These are phyloP conservation scores for Bidens hawaiensis DNA, from an alignment of 140 eudicot species.

Conservation along the genomic window DNA sequence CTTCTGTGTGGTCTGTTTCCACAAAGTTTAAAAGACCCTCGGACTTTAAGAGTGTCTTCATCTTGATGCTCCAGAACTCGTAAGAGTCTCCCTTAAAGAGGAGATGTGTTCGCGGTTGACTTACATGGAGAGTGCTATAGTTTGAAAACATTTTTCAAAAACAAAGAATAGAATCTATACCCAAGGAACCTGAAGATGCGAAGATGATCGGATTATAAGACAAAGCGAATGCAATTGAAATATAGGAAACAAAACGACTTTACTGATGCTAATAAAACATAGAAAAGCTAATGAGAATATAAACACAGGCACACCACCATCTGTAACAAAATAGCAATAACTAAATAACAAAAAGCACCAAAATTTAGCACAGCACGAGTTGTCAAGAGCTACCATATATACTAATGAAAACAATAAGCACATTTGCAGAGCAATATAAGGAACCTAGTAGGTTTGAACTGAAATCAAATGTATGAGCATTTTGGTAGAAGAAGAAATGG, in stretches of 20 bases:
- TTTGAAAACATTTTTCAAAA: neutral
- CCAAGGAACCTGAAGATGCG: neutral
- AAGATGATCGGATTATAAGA: neutral
- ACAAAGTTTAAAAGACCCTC: neutral
- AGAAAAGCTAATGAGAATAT: too few relatives aligned
- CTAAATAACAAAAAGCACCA: too few relatives aligned
- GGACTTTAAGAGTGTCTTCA: neutral
- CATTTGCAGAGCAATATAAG: too few relatives aligned
- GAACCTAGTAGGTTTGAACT: too few relatives aligned
- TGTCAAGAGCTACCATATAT: too few relatives aligned
- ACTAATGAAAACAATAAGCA: too few relatives aligned
- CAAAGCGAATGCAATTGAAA: neutral
- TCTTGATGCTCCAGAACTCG: conserved; percentile 10
- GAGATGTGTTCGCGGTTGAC: neutral
- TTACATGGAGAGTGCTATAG: neutral
- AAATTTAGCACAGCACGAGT: too few relatives aligned
- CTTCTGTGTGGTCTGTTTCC: neutral
- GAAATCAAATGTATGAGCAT: too few relatives aligned
- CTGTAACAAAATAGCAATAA: too few relatives aligned
- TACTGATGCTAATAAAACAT: too few relatives aligned
- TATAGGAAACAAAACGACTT: neutral
- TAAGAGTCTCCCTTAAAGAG: neutral
- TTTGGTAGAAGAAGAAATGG: too few relatives aligned
- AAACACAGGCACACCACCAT: too few relatives aligned
- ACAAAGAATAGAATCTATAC: neutral